Evolutionary conservation across 2,329 filamentous ascomycete genomes (phyloP), one percentile per base, ranked within the genome.

Genomic region (Trichoderma sp.): DNA sequence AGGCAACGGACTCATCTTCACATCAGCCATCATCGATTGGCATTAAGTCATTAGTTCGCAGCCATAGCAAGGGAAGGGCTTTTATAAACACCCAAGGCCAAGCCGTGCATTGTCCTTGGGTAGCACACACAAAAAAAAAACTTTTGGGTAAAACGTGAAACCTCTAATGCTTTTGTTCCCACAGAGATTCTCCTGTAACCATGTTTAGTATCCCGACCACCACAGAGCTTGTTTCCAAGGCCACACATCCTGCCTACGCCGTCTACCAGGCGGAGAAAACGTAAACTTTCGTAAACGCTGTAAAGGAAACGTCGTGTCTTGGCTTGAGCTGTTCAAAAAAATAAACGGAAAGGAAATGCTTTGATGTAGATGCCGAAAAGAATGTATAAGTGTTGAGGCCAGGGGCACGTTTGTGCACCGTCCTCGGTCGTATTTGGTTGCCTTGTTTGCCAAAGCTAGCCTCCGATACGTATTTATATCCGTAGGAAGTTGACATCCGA

Each of bases 401-500:
- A 84, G 83, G 83, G 82, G 82, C 82, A 80, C 79, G 77, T 75
- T 72, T 71, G 75, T 73, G 74, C 80, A 81, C 83, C 84, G 83
- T 85, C 84, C 83, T 83, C 82, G 78, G 78, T 80, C 83, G 84
- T 85, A 77, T 79, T 83, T 77, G 73, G 18, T 43, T 32, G 32
- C 57, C 71, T 58, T 51, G n/a, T 11, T 51, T 47, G 34, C 36
- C 30, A 65, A 53, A 60, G 64, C 21, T 24, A 69, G 21, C 28
- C 14, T 53, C 58, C 28, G 51, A 56, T 60, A 70, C 65, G 73
- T 71, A 15, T 73, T 83, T 79, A 87, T 72, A 87, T 81, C 63
- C 79, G 82, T 74, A 88, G 79, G 61, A 83, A 77, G 74, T 85
- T 84, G 67, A 89, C 84, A 74, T 90, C 87, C 26, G 87, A 87